A percentile compares a stretch with the other conserved stretches of the same genome.
Conservation (phyloP, 495 filamentous ascomycete species). For the Aspergillus panamensis region DNA sequence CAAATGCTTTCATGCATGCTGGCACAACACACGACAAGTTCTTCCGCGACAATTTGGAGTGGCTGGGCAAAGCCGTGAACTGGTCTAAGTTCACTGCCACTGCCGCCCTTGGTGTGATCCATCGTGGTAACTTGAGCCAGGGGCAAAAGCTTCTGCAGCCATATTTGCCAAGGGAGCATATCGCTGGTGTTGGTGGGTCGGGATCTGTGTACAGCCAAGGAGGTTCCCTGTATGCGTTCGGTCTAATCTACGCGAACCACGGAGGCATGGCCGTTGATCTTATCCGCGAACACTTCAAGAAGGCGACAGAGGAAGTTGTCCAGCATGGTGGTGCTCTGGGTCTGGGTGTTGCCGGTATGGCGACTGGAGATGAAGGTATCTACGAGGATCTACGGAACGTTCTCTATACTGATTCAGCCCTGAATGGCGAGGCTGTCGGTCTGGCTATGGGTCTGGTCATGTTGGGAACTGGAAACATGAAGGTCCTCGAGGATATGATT, state of each 20-base stretch:
- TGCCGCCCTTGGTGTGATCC: conserved; percentile 93
- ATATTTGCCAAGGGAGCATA: conserved; percentile 76
- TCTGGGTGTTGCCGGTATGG: conserved; percentile 96
- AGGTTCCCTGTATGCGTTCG: conserved; percentile 91
- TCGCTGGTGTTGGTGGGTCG: conserved; percentile 56
- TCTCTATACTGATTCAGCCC: conserved; percentile 86
- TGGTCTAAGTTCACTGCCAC: conserved; percentile 99
- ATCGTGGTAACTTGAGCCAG: conserved; percentile 88
- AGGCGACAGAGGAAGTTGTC: conserved; percentile 87
- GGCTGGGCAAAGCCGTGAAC: conserved; percentile 97
- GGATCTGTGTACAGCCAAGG: conserved; percentile 94
- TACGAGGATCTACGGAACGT: conserved; percentile 87
- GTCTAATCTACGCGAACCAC: conserved; percentile 96
- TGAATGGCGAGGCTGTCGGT: conserved; percentile 96
- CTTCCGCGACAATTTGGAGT: conserved; percentile 95
- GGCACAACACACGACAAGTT: conserved; percentile 97
- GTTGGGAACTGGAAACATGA: conserved; percentile 90
- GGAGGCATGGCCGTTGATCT: conserved; percentile 88
- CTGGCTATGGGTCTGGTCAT: conserved; percentile 95
- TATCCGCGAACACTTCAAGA: conserved; percentile 80
- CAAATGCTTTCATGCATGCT: conserved; percentile 99
- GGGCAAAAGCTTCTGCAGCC: conserved; percentile 91
- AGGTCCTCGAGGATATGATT: conserved; percentile 90
- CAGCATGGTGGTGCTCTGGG: conserved; percentile 96
- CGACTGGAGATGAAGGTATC: conserved; percentile 82